Evolutionary conservation across 1,284 basidiomycete genomes (phyloP).

Genomic region (Ceratobasidium sp.): DNA sequence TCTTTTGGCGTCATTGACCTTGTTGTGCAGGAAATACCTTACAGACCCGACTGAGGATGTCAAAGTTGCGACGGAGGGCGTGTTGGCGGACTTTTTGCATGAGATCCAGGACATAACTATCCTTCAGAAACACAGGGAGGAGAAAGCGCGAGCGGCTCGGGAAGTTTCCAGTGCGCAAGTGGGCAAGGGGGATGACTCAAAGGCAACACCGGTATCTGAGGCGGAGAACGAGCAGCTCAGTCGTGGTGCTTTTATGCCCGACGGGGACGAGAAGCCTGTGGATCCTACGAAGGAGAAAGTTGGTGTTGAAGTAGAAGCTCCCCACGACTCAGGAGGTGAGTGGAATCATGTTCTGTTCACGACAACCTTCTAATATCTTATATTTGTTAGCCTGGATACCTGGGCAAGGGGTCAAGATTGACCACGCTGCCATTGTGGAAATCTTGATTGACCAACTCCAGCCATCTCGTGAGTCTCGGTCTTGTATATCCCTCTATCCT

Average conservation of each 20-base stretch:
- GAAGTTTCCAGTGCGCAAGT: conserved; percentile 56
- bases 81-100: conserved; percentile 91
- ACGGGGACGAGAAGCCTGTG: conserved; percentile 38
- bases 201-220: conserved; percentile 56
- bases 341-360: conserved; percentile 12
- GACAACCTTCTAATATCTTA: conserved; percentile 14
- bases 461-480: conserved; percentile 76
- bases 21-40: conserved; percentile 82
- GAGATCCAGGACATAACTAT: conserved; percentile 91
- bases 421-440: conserved; percentile 93
- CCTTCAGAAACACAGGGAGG: conserved; percentile 75
- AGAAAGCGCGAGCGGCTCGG: conserved; percentile 57
- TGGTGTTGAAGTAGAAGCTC: conserved; percentile 23
- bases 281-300: conserved; percentile 28
- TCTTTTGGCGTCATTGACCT: conserved; percentile 46
- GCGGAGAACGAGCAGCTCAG: conserved; percentile 55
- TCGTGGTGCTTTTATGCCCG: conserved; percentile 47
- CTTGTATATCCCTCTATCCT: not conserved
- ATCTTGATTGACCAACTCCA: conserved; percentile 93
- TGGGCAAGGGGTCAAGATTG: conserved; percentile 92
- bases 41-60: conserved; percentile 97
- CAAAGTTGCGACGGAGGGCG: conserved; percentile 89
- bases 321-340: conserved; percentile 74
- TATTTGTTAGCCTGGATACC: conserved; percentile 82
- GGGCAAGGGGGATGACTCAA: conserved; percentile 60